phyloP scores from a whole-genome alignment of 352 stramenopile genomes.

The Paralagenidium karlingii region DNA sequence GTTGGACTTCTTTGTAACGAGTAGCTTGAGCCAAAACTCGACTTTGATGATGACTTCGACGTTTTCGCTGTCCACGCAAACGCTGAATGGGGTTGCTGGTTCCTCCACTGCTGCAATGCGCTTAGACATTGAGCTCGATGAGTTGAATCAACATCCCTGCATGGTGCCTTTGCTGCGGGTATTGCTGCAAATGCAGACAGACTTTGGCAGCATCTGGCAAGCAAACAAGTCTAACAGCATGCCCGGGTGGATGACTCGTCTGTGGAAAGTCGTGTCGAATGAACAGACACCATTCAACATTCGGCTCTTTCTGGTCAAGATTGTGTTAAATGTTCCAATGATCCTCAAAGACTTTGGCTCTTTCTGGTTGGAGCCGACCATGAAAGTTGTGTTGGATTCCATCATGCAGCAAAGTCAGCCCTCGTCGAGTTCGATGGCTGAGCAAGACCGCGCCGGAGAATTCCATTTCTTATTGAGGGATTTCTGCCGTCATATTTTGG shows the following conservation, averaged over 20 bases:
- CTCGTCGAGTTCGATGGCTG: too few relatives aligned
- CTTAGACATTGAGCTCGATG: constrained; percentile 66
- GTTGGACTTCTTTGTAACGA: constrained; percentile 71
- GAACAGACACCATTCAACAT: constrained; percentile 30
- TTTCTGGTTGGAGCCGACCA: constrained; percentile 34
- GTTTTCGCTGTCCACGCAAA: too few relatives aligned
- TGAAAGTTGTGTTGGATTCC: constrained; percentile 39
- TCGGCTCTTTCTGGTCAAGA: constrained; percentile 52
- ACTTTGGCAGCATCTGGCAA: constrained; percentile 47
- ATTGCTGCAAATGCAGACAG: constrained; percentile 61
- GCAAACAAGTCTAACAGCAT: constrained; percentile 25
- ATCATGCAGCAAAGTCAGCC: constrained; percentile 3
- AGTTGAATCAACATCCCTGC: constrained; percentile 57
- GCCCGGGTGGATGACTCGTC: constrained; percentile 72
- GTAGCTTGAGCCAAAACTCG: constrained; percentile 50
- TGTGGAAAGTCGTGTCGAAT: constrained; percentile 34
- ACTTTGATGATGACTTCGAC: constrained; percentile 5
- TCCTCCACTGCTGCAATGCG: too few relatives aligned
- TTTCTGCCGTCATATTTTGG: constrained; percentile 42
- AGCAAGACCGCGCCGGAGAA: too few relatives aligned
- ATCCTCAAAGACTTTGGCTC: constrained; percentile 39
- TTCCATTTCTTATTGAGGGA: constrained; percentile 74
- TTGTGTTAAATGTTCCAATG: constrained; percentile 50
- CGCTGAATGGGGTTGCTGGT: too few relatives aligned
- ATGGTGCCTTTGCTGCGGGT: constrained; percentile 61